Evolutionary conservation across 169 alveolate genomes (phyloP).

Genomic region (Cryptosporidium ubiquitum): DNA sequence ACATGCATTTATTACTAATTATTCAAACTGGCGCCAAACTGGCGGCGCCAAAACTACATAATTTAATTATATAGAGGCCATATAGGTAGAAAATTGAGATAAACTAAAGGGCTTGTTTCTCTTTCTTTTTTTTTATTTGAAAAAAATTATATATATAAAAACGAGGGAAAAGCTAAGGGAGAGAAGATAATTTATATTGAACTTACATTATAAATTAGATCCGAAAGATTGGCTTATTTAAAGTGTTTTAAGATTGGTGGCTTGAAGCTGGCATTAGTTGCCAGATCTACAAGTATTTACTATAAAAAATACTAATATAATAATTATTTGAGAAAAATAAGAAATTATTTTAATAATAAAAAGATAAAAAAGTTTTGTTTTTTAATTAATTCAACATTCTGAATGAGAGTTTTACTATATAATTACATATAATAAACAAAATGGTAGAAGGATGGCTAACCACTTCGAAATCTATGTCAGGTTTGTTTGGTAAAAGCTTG

Average conservation of each 20-base stretch:
- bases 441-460: constrained; percentile 56
- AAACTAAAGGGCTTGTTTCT: neutral
- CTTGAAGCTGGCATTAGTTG: too few relatives aligned
- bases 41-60: neutral
- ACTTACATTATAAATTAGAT: too few relatives aligned
- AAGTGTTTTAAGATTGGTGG: neutral
- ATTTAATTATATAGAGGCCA: neutral
- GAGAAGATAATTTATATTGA: neutral
- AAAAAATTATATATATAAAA: neutral
- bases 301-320: too few relatives aligned
- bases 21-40: neutral
- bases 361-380: too few relatives aligned
- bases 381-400: neutral
- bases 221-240: neutral
- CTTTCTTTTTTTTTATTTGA: neutral
- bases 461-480: constrained; percentile 67
- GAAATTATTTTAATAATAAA: too few relatives aligned
- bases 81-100: neutral
- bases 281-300: neutral
- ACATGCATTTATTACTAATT: neutral
- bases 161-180: neutral
- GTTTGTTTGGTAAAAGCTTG: constrained; percentile 38
- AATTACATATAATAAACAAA: neutral
- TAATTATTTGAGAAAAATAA: too few relatives aligned
- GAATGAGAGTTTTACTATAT: constrained; percentile 16